phyloP scores from a whole-genome alignment of 2,329 filamentous ascomycete genomes.

The Trichophyton verrucosum region DNA sequence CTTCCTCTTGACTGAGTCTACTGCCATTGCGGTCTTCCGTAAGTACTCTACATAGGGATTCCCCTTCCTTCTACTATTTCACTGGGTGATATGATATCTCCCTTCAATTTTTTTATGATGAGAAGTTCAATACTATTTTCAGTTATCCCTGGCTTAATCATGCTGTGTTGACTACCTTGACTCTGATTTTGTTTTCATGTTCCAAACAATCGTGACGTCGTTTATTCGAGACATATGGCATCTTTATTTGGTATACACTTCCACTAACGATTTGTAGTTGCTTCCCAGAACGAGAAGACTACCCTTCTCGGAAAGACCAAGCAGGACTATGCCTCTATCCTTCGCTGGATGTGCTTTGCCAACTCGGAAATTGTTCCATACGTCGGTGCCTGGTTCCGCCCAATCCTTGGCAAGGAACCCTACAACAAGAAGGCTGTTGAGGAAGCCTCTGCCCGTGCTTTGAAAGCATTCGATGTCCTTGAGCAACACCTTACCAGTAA shows the following conservation, averaged over 20 bases:
- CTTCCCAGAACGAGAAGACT: conserved; percentile 99
- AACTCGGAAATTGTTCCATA: conserved; percentile 70
- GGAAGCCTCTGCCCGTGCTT: conserved; percentile 56
- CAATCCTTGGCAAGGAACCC: conserved; percentile 63
- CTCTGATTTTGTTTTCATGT: conserved; percentile 51
- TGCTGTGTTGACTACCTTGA: conserved; percentile 63
- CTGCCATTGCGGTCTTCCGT: conserved; percentile 97
- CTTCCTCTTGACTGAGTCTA: conserved; percentile 75
- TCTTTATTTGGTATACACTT: conserved; percentile 10
- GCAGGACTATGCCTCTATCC: conserved; percentile 98
- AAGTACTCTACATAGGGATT: conserved; percentile 39
- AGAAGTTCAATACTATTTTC: conserved; percentile 54
- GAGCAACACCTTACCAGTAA: conserved; percentile 83
- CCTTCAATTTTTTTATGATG: conserved; percentile 48
- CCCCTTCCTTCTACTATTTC: conserved; percentile 14
- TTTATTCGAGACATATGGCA: neutral
- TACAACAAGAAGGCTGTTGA: conserved; percentile 99
- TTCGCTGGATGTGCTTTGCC: conserved; percentile 96
- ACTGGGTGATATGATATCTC: neutral
- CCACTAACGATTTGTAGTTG: conserved; percentile 49
- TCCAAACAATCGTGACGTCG: conserved; percentile 13
- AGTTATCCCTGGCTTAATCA: conserved; percentile 99
- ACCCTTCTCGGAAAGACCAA: conserved; percentile 99
- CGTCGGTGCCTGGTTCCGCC: conserved; percentile 71
- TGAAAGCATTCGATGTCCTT: conserved; percentile 57